phyloP scores from a whole-genome alignment of 2,329 filamentous ascomycete species.

The Fusarium dlaminii region DNA sequence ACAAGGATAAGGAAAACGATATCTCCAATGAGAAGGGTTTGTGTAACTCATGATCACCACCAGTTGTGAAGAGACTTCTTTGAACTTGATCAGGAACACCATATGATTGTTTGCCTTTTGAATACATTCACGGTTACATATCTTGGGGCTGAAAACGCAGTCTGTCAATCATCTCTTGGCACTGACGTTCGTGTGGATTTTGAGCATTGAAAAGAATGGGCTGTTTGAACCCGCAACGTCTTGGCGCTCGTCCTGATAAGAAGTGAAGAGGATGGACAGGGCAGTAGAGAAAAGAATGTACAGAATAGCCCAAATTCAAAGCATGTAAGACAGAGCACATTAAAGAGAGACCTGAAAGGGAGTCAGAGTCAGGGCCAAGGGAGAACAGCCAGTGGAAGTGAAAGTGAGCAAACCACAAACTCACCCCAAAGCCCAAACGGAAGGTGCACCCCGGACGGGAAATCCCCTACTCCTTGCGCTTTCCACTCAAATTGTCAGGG shows the following conservation, averaged over 20 bases:
- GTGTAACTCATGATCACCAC: background rate
- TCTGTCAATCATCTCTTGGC: background rate
- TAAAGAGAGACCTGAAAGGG: background rate
- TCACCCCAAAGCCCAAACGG: constrained; percentile 5
- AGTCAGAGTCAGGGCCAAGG: constrained; percentile 16
- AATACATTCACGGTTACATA: background rate
- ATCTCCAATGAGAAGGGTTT: background rate
- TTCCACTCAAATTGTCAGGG: constrained; percentile 13
- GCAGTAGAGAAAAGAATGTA: background rate
- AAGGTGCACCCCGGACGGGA: constrained; percentile 21
- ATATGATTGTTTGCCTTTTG: background rate
- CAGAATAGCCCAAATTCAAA: background rate
- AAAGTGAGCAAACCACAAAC: background rate
- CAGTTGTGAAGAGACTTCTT: background rate
- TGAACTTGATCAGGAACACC: background rate
- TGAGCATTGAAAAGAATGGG: background rate
- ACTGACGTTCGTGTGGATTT: constrained; percentile 8
- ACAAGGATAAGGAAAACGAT: background rate
- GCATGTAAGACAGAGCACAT: background rate
- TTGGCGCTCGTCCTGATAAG: background rate
- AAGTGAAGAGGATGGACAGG: background rate
- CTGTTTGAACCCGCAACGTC: background rate
- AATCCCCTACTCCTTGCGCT: constrained; percentile 18
- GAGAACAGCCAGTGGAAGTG: background rate
- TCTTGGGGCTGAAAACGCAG: background rate